Percentiles rank a stretch among this genome's conserved stretches.
Conservation (phyloP, 306 rosid species). For the Ormosia emarginata region DNA sequence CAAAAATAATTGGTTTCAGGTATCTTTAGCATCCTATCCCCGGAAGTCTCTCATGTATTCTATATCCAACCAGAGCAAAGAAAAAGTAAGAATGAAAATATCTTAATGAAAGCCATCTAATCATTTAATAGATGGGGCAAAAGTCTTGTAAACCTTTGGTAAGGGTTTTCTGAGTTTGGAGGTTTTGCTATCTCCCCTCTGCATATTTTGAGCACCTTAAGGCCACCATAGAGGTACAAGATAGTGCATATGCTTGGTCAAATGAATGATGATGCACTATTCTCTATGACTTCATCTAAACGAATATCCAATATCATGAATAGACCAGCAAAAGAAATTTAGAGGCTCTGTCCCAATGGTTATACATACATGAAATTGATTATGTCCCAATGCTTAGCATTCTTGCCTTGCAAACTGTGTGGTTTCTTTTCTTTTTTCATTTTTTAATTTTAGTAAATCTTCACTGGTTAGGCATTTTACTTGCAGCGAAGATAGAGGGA, state of each 20-base stretch:
- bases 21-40: background rate
- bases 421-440: background rate
- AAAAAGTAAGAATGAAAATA: background rate
- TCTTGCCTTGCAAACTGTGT: background rate
- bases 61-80: background rate
- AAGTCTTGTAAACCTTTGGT: background rate
- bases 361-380: background rate
- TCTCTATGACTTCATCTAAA: background rate
- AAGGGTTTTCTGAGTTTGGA: background rate
- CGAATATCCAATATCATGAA: background rate
- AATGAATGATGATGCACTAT: background rate
- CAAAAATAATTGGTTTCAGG: slow-evolving; percentile 27
- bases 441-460: background rate
- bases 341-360: background rate
- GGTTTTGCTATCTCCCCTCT: background rate
- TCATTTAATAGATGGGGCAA: background rate
- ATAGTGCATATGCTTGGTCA: background rate
- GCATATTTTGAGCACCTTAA: background rate
- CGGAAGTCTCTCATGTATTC: background rate
- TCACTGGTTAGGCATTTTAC: background rate
- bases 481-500: background rate
- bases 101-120: background rate
- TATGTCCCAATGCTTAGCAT: background rate
- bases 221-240: background rate
- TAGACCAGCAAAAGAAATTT: background rate